Percentiles rank a stretch among this genome's conserved stretches.
Conservation (phyloP, 352 stramenopile species). For the Phytopythium oedochilum region DNA sequence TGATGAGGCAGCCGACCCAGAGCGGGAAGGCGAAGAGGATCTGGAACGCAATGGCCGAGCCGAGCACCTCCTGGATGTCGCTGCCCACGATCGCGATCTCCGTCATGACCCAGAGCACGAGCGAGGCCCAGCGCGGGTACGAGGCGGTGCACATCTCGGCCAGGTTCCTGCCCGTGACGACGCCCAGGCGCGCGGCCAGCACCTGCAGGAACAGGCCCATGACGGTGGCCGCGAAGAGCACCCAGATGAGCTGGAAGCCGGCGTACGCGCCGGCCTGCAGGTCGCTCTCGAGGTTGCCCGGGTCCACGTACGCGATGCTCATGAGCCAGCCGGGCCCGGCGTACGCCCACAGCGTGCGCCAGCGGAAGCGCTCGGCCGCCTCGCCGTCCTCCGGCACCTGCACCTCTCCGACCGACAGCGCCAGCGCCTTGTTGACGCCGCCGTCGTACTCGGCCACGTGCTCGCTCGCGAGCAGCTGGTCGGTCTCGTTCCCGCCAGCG, state of each 20-base stretch:
- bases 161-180: conserved; percentile 90
- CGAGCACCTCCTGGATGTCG: conserved; percentile 91
- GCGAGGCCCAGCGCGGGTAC: conserved; percentile 73
- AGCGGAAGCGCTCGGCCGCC: conserved; percentile 22
- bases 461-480: not conserved
- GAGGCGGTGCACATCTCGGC: conserved; percentile 81
- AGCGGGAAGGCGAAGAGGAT: conserved; percentile 89
- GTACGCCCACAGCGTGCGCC: conserved; percentile 77
- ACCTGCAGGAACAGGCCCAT: conserved; percentile 93
- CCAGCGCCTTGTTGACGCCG: conserved; percentile 45
- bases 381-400: conserved; percentile 42
- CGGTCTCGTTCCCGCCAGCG: not conserved
- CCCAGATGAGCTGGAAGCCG: conserved; percentile 90
- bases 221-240: conserved; percentile 86
- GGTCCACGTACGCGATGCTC: conserved; percentile 95
- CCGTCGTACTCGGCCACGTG: conserved; percentile 19
- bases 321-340: conserved; percentile 87
- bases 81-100: conserved; percentile 91
- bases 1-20: conserved; percentile 89
- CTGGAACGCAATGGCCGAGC: conserved; percentile 89
- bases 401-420: conserved; percentile 47
- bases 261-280: conserved; percentile 91
- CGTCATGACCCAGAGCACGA: conserved; percentile 90
- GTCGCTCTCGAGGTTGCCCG: conserved; percentile 95
- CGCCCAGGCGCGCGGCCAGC: conserved; percentile 89